Conservation (phyloP, 1,284 basidiomycete genomes). For the Sanghuangporus weigelae region DNA sequence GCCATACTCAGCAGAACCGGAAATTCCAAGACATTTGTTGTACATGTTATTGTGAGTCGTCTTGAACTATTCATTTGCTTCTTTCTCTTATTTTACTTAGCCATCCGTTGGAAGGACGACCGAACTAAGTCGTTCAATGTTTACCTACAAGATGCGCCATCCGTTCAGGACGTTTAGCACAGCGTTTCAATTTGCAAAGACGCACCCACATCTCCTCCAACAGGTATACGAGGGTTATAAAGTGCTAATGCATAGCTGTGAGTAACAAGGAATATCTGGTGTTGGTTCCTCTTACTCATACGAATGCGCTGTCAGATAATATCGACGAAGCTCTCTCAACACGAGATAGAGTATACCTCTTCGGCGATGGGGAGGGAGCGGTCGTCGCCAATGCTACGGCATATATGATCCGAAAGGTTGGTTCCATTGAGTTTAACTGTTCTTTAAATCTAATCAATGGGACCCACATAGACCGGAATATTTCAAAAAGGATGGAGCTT, state of each 20-base stretch:
- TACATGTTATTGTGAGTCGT: neutral
- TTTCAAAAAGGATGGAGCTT: no score
- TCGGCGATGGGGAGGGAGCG: neutral
- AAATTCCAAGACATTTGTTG: neutral
- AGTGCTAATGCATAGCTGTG: neutral
- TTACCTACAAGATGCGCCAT: neutral
- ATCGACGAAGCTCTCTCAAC: neutral
- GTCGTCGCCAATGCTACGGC: neutral
- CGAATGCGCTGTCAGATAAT: neutral
- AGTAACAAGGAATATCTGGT: neutral
- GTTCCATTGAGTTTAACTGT: neutral
- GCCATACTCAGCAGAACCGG: neutral
- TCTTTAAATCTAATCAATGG: neutral
- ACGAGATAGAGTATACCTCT: neutral
- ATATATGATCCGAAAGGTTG: neutral
- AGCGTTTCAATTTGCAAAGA: neutral
- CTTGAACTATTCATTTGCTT: neutral
- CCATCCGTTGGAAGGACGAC: no score
- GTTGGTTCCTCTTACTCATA: neutral
- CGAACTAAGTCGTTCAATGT: no score
- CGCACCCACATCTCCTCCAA: neutral
- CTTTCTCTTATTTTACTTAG: neutral
- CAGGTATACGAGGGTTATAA: neutral
- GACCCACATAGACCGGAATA: no score
- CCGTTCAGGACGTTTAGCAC: neutral